Base-by-base conservation (phyloP, 345 rosid genomes). In the Rubroshorea leprosula region DNA sequence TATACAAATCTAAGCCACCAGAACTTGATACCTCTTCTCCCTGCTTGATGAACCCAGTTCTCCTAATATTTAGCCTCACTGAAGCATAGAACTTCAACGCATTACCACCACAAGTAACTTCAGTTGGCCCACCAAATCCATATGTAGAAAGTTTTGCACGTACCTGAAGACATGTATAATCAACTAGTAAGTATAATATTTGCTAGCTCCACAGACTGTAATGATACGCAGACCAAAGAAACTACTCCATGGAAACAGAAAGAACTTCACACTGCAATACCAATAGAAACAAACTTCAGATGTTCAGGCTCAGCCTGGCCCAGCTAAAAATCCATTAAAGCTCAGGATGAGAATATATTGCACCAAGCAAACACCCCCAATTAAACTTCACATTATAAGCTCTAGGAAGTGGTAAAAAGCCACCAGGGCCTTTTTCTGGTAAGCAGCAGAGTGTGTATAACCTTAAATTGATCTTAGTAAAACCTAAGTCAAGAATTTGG, bases 21-120 rank as follows among this genome's bases (percentile, higher is more conserved):
- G 61, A 24, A 60, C 51, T 27, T 8, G 57, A 49, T 72, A 90
- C 97, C 87, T 90, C 97, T 76, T 90, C 99, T 7, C 90, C 90
- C 70, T 82, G 87, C 82, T 94, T 94, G 68, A 94, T 26, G 14
- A 83, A 55, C 53, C 89, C 96, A 3, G 63, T 75, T 76, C 87
- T 85, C 73, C 61, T 75, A 35, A 94, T 77, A 72, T 81, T 83
- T 53, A 90, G 72, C 60, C 97, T 95, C 73, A 90, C 83, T 13
- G 97, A 94, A 73, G 99, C 95, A 74, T 94, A 90, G 65, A 94
- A 90, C 80, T 94, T 94, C 68, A 94, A 66, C 63, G 99, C 99
- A 80, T 94, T 94, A 55, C 99, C 96, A 25, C 99, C 99, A 57
- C 97, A 94, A 0, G 99, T 94, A 64, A 94, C 97, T 80, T 94